A percentile compares a stretch with the other conserved stretches of the same genome.
These are phyloP conservation scores for Mortierella sp. DNA, from an alignment of 371 early-diverging fungal species.

Conservation along the genomic window DNA sequence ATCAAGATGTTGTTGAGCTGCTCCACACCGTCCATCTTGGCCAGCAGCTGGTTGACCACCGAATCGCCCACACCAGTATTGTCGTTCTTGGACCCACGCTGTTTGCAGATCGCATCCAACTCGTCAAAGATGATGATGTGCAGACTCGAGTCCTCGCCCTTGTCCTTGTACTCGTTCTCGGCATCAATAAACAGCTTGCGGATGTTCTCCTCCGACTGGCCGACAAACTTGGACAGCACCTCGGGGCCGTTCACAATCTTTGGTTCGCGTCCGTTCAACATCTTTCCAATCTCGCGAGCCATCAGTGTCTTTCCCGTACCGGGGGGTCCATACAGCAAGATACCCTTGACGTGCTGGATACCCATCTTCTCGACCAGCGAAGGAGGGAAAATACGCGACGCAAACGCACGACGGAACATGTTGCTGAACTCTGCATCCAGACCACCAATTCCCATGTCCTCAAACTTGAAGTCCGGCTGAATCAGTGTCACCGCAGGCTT, in stretches of 20 bases:
- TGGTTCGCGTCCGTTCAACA: constrained; percentile 98
- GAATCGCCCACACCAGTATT: constrained; percentile 99
- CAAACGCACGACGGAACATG: constrained; percentile 99
- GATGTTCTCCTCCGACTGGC: constrained; percentile 99
- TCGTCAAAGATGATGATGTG: constrained; percentile 99
- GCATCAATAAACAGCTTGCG: constrained; percentile 98
- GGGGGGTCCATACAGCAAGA: constrained; percentile 94
- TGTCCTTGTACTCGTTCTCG: constrained; percentile 95
- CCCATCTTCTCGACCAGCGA: constrained; percentile 96
- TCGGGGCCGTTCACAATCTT: constrained; percentile 99
- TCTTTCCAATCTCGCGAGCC: constrained; percentile 99
- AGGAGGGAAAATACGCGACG: constrained; percentile 98
- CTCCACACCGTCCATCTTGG: constrained; percentile 99
- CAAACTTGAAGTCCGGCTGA: constrained; percentile 98
- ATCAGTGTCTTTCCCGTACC: constrained; percentile 99
- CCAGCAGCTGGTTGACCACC: constrained; percentile 98
- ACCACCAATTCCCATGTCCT: constrained; percentile 99
- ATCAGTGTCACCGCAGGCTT: constrained; percentile 78
- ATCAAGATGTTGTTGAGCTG: constrained; percentile 97
- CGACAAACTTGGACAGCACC: constrained; percentile 99
- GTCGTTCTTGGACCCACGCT: constrained; percentile 95
- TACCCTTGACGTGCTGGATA: constrained; percentile 98
- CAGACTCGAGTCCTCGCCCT: constrained; percentile 94
- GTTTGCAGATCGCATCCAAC: constrained; percentile 99
- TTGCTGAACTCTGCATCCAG: constrained; percentile 97